phyloP scores from a whole-genome alignment of 495 filamentous ascomycete genomes.

The Neurospora pannonica region DNA sequence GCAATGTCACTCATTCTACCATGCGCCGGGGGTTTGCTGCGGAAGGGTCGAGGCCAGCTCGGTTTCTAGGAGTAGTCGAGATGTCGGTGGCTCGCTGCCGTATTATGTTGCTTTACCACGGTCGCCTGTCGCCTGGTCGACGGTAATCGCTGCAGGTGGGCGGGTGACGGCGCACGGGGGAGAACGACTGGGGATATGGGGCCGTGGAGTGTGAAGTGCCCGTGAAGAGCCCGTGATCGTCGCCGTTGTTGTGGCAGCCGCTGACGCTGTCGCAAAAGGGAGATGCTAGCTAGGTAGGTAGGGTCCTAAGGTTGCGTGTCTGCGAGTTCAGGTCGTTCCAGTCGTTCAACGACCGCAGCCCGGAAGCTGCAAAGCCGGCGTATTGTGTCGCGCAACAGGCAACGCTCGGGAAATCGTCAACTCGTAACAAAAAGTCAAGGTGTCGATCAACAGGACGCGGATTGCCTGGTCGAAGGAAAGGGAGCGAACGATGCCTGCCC shows the following conservation, averaged over 20 bases:
- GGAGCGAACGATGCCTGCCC: background rate
- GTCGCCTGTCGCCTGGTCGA: background rate
- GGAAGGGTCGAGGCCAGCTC: background rate
- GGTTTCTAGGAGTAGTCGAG: background rate
- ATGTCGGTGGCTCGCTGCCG: background rate
- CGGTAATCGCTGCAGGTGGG: background rate
- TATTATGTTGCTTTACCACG: background rate
- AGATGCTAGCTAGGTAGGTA: background rate
- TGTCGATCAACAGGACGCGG: background rate
- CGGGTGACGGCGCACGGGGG: background rate
- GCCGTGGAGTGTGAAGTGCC: background rate
- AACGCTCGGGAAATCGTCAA: background rate
- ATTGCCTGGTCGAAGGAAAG: background rate
- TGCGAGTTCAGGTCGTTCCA: background rate
- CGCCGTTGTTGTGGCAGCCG: background rate
- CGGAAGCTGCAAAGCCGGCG: background rate
- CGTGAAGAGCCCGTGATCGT: background rate
- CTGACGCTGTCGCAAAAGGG: background rate
- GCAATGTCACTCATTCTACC: background rate
- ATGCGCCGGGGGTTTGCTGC: background rate
- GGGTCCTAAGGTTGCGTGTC: background rate
- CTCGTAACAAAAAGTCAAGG: background rate
- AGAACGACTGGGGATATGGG: background rate
- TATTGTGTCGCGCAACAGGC: background rate
- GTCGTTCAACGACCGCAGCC: background rate